Evolutionary conservation across 305 asterid species (phyloP).

Genomic region (Fraxinus sp.): DNA sequence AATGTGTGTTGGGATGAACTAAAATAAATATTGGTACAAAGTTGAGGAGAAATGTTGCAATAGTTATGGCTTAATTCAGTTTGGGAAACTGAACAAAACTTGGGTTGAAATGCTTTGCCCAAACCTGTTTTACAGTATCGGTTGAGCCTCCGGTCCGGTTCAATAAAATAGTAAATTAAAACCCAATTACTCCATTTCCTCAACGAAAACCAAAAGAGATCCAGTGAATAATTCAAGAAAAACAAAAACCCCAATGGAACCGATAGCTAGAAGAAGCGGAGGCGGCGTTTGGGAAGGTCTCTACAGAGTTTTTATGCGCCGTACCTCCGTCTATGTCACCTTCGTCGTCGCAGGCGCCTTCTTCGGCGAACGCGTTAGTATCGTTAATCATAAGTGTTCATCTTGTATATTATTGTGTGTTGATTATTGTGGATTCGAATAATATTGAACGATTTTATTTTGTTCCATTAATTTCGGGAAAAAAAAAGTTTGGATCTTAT

Average conservation of each 20-base stretch:
- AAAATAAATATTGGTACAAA: neutral
- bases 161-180: constrained; percentile 1
- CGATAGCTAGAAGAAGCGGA: constrained; percentile 55
- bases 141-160: constrained; percentile 16
- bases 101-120: neutral
- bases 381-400: neutral
- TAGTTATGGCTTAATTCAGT: neutral
- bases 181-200: constrained; percentile 26
- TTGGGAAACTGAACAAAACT: neutral
- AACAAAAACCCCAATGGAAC: constrained; percentile 40
- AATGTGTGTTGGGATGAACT: neutral
- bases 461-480: neutral
- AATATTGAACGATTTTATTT: constrained; percentile 19
- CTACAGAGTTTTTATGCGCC: constrained; percentile 76
- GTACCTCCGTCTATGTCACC: constrained; percentile 81
- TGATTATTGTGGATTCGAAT: constrained; percentile 26
- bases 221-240: neutral
- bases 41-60: neutral
- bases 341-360: constrained; percentile 96
- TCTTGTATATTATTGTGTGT: neutral
- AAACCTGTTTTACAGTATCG: neutral
- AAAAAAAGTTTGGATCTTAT: neutral
- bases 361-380: constrained; percentile 79
- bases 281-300: constrained; percentile 76
- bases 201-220: constrained; percentile 16